A percentile compares a stretch with the other conserved stretches of the same genome.
Evolutionary conservation across 306 rosid species (phyloP).

Genomic region (Sicyos baderoa): DNA sequence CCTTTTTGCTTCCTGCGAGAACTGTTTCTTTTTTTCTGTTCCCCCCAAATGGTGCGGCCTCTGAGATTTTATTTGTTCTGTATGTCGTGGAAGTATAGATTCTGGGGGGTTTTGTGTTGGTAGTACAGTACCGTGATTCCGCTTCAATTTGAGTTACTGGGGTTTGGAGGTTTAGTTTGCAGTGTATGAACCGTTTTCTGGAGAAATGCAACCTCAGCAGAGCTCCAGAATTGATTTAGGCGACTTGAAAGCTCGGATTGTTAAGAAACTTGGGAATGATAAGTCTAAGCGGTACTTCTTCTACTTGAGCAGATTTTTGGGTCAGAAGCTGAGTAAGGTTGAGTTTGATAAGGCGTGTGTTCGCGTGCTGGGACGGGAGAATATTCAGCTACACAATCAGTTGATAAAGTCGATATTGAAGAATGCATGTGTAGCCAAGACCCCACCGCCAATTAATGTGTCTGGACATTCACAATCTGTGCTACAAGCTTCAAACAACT

Average conservation of each 20-base stretch:
- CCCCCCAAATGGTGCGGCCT: constrained; percentile 17
- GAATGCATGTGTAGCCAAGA: constrained; percentile 86
- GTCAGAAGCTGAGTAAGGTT: constrained; percentile 77
- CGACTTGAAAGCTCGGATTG: constrained; percentile 65
- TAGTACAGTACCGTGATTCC: constrained; percentile 36
- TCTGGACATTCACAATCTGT: constrained; percentile 45
- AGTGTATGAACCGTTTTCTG: constrained; percentile 62
- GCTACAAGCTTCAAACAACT: constrained; percentile 39
- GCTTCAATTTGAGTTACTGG: constrained; percentile 34
- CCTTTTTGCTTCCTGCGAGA: background rate
- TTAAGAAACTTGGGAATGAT: constrained; percentile 74
- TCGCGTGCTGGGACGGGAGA: constrained; percentile 76
- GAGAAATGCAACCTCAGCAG: constrained; percentile 95
- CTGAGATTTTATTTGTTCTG: constrained; percentile 22
- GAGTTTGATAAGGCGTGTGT: constrained; percentile 67
- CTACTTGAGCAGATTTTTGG: constrained; percentile 64
- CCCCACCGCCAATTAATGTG: constrained; percentile 56
- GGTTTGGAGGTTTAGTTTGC: constrained; percentile 41
- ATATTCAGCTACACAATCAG: constrained; percentile 73
- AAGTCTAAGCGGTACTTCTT: constrained; percentile 65
- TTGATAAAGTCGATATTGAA: constrained; percentile 69
- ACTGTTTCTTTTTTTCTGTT: background rate
- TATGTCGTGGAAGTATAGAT: constrained; percentile 45
- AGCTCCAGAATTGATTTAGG: constrained; percentile 84
- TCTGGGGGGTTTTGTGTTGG: constrained; percentile 43